Evolutionary conservation across 352 stramenopile species (phyloP).

Genomic region (Pythium dissimile): DNA sequence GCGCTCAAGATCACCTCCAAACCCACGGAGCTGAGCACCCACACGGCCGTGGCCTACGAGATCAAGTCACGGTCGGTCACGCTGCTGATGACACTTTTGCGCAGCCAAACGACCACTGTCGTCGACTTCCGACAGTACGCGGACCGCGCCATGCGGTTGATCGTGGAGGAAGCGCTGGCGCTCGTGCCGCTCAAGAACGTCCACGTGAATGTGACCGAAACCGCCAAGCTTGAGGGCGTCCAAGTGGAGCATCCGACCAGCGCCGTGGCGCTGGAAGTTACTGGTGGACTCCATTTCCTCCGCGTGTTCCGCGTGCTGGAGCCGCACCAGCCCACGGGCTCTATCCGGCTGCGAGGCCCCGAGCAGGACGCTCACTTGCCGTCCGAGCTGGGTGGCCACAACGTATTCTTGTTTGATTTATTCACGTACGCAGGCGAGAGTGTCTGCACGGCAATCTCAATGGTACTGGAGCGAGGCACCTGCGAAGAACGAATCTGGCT

Average conservation of each 20-base stretch:
- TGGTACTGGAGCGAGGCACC: slow-evolving; percentile 28
- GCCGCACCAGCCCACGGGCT: slow-evolving; percentile 10
- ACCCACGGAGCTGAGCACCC: neutral
- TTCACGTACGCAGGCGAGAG: slow-evolving; percentile 27
- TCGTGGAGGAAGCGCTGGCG: slow-evolving; percentile 53
- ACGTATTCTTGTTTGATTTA: slow-evolving; percentile 43
- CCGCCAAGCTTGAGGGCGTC: slow-evolving; percentile 3
- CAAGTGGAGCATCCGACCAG: neutral
- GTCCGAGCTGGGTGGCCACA: slow-evolving; percentile 35
- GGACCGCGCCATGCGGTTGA: slow-evolving; percentile 41
- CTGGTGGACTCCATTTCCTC: slow-evolving; percentile 4
- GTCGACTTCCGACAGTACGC: slow-evolving; percentile 31
- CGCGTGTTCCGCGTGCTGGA: slow-evolving; percentile 13
- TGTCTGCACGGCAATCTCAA: slow-evolving; percentile 26
- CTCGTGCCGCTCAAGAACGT: slow-evolving; percentile 2
- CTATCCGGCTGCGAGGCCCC: neutral
- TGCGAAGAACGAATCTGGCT: slow-evolving; percentile 38
- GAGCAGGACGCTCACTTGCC: slow-evolving; percentile 11
- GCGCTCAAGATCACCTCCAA: neutral
- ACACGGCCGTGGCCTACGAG: slow-evolving; percentile 22
- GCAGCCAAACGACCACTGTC: slow-evolving; percentile 28
- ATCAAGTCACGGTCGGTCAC: slow-evolving; percentile 33
- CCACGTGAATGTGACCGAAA: neutral
- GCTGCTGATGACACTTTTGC: slow-evolving; percentile 38
- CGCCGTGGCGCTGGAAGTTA: slow-evolving; percentile 8